Base-by-base conservation (phyloP, 2,329 filamentous ascomycete genomes). In the Diaporthe velutina region DNA sequence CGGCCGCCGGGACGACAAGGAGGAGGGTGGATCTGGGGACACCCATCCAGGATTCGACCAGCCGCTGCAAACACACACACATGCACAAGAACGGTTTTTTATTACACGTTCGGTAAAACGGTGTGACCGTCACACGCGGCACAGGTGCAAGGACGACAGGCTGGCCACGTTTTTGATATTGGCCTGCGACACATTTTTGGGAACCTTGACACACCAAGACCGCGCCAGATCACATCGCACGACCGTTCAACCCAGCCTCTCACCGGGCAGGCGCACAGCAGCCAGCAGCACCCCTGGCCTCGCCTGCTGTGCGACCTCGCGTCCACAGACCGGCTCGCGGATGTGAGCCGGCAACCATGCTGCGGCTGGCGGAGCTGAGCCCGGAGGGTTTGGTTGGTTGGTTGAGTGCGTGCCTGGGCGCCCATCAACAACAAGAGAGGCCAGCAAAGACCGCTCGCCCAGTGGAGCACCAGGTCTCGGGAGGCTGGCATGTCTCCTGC, bases 131-230 rank as follows among this genome's bases (percentile, higher is more conserved):
- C 38, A 58, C 64, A 73, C 74, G 64, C 28, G 17, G 33, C 71
- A 70, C 74, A 73, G n/a, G 64, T 60, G 45, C 57, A 54, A 54
- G 70, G 57, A 58, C 50, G 57, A 67, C 66, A 52, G 64, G 64
- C 64, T 71, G 57, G 58, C 64, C 74, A 75, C 74, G 74, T 75
- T 75, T 75, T 73, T 58, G 52, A 75, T 70, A 73, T 75, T 75
- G 74, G 30, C 52, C 52, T 75, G 74, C 71, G 55, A 73, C 55
- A 75, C 74, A 28, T 10, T n/a, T n/a, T 15, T 22, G 60, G 40
- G 40, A 45, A 38, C 55, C 45, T 28, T 9, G 40, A 13, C 15
- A 35, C 54, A 38, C 38, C 42, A 12, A 38, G 25, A 17, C 42
- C n/a, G 45, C 22, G 42, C 68, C 68, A 35, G 68, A 71, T 71